Conservation (phyloP, 2,329 filamentous ascomycete species). For the Penicillium sp. region DNA sequence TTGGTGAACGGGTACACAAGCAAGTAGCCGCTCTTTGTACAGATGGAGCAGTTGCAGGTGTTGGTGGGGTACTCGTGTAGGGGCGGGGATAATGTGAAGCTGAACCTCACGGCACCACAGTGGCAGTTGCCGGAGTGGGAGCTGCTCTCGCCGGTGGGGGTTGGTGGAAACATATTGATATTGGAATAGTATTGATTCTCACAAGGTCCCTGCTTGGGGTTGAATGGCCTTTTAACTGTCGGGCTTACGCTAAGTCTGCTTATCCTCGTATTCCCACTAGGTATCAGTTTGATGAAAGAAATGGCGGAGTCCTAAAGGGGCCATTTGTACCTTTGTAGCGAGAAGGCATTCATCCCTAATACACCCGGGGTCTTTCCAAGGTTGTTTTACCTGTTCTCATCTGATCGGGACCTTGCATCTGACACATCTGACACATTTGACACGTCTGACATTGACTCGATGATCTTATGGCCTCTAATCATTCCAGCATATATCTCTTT, state of each 20-base stretch:
- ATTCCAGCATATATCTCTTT: background rate
- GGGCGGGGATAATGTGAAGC: background rate
- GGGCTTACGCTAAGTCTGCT: background rate
- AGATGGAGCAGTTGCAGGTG: background rate
- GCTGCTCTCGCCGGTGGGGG: background rate
- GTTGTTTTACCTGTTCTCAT: background rate
- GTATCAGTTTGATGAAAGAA: background rate
- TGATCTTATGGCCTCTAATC: background rate
- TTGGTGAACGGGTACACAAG: background rate
- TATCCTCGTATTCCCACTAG: background rate
- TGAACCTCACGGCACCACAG: background rate
- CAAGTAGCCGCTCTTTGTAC: background rate
- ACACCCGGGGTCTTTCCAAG: too few species aligned
- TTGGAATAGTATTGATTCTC: background rate
- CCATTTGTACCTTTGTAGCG: background rate
- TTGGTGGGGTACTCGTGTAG: background rate
- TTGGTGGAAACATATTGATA: background rate
- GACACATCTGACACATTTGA: background rate
- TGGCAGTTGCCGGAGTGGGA: background rate
- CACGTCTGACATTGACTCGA: background rate
- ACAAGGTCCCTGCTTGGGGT: background rate
- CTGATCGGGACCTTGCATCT: background rate
- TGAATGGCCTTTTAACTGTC: background rate
- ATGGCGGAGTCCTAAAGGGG: background rate
- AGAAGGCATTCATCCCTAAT: background rate